Conservation (phyloP, 352 stramenopile species). For the Phytophthora kernoviae region DNA sequence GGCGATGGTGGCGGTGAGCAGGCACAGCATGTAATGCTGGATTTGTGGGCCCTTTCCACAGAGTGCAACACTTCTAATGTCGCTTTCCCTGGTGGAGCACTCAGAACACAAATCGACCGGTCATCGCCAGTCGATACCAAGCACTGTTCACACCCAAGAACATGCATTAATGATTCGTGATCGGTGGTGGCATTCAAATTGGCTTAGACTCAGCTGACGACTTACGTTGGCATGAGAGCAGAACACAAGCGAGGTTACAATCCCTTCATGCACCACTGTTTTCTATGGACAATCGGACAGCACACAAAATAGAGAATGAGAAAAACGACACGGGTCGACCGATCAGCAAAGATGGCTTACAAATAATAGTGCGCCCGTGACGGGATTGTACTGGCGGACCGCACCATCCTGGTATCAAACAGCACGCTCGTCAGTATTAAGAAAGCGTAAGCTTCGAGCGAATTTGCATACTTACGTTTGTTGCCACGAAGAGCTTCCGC, state of each 20-base stretch:
- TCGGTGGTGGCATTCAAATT: background rate
- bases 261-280: conserved; percentile 55
- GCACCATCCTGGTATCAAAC: conserved; percentile 40
- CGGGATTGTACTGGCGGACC: conserved; percentile 73
- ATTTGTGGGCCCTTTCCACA: conserved; percentile 67
- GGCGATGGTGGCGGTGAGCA: conserved; percentile 39
- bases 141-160: conserved; percentile 36
- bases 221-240: conserved; percentile 59
- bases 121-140: conserved; percentile 69
- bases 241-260: conserved; percentile 64
- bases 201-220: background rate
- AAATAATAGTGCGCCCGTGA: conserved; percentile 56
- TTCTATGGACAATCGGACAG: conserved; percentile 31
- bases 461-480: conserved; percentile 46
- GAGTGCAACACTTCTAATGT: conserved; percentile 65
- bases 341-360: conserved; percentile 18
- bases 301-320: background rate
- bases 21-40: conserved; percentile 57
- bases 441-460: background rate
- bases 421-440: background rate
- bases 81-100: conserved; percentile 47
- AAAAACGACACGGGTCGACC: background rate
- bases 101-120: conserved; percentile 57
- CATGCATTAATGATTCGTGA: background rate
- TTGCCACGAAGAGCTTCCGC: conserved; percentile 72